A percentile compares a stretch with the other conserved stretches of the same genome.
phyloP scores from a whole-genome alignment of 2,329 filamentous ascomycete genomes.

The Colletotrichum sp. region DNA sequence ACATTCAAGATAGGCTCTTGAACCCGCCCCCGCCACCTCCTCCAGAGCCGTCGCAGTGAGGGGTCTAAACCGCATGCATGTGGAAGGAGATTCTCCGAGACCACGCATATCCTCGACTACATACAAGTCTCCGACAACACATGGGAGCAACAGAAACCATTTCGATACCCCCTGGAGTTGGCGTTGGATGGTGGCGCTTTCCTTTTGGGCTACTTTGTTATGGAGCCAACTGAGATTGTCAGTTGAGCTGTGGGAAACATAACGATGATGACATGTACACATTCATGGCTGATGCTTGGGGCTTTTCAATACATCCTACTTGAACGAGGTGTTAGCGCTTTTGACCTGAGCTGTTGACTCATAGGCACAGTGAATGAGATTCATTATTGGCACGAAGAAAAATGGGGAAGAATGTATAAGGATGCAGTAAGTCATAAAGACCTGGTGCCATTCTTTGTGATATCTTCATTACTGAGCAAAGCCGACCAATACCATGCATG shows the following conservation, averaged over 20 bases:
- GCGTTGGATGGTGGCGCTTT: not conserved
- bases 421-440: not conserved
- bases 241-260: not conserved
- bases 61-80: not conserved
- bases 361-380: not conserved
- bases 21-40: not conserved
- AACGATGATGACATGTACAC: not conserved
- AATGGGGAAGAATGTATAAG: not conserved
- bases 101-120: fast-evolving
- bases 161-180: not conserved
- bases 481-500: not conserved
- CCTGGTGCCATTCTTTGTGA: not conserved
- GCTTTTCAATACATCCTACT: not conserved
- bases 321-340: not conserved
- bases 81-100: not conserved
- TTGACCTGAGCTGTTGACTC: not conserved
- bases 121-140: not conserved
- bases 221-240: not conserved
- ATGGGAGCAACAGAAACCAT: not conserved
- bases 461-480: not conserved
- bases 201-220: not conserved
- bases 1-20: not conserved
- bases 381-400: not conserved
- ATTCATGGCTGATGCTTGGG: not conserved
- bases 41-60: not conserved